Evolutionary conservation across 495 filamentous ascomycete species (phyloP).

Genomic region (Penicillium chermesinum): DNA sequence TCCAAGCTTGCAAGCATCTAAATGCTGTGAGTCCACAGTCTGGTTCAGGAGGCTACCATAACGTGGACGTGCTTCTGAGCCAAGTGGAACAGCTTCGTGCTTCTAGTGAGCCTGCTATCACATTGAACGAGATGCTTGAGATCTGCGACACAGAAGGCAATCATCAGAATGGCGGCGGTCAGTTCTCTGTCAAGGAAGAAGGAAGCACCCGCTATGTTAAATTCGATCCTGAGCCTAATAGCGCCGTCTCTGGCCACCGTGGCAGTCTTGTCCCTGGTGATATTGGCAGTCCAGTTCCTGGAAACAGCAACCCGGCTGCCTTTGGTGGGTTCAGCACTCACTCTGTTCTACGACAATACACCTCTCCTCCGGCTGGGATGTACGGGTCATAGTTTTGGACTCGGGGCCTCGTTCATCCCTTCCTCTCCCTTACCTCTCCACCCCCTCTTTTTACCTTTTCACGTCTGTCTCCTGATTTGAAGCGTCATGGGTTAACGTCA

Average conservation of each 20-base stretch:
- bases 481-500: constrained; percentile 31
- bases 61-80: constrained; percentile 58
- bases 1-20: constrained; percentile 56
- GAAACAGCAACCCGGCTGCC: constrained; percentile 35
- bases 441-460: constrained; percentile 7
- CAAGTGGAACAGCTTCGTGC: constrained; percentile 59
- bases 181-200: constrained; percentile 59
- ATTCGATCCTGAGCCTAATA: constrained; percentile 52
- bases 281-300: constrained; percentile 47
- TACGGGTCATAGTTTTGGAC: constrained; percentile 23
- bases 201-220: constrained; percentile 52
- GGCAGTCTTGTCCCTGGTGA: constrained; percentile 44
- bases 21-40: constrained; percentile 34
- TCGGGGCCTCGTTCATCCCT: not conserved
- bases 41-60: constrained; percentile 52
- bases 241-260: constrained; percentile 34
- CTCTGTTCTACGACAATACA: constrained; percentile 38
- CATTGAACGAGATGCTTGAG: constrained; percentile 70
- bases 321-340: constrained; percentile 38
- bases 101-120: constrained; percentile 52
- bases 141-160: constrained; percentile 92
- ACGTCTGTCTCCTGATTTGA: constrained; percentile 17
- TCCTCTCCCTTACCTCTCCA: constrained; percentile 1
- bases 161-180: constrained; percentile 79
- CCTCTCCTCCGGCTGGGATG: constrained; percentile 36